These are phyloP conservation scores for Xylaria sp. DNA, from an alignment of 2,329 filamentous ascomycete genomes.

Conservation along the genomic window DNA sequence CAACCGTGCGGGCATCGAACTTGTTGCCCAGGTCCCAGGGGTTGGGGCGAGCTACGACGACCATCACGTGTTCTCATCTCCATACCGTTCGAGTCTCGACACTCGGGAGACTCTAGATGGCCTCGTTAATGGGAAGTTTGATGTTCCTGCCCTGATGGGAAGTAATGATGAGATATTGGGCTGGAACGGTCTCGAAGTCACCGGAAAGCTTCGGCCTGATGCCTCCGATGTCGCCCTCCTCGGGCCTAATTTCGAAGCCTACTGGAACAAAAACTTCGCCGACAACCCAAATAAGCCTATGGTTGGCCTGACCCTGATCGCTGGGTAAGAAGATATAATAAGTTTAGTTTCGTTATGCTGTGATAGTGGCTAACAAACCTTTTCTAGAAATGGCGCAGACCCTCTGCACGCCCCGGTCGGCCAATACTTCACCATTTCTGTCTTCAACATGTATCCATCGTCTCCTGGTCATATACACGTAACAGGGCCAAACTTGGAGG, in stretches of 20 bases:
- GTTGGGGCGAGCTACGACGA: neutral
- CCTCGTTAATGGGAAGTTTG: neutral
- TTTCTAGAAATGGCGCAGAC: neutral
- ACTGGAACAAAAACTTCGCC: slow-evolving; percentile 1
- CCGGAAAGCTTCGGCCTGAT: slow-evolving; percentile 11
- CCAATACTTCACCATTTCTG: slow-evolving; percentile 5
- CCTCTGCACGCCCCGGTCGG: neutral
- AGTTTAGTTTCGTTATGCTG: neutral
- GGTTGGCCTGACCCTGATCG: neutral
- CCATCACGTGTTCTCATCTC: neutral
- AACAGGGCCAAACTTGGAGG: slow-evolving; percentile 1
- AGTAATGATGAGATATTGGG: slow-evolving; percentile 8
- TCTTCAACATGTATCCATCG: slow-evolving; percentile 4
- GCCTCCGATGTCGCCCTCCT: slow-evolving; percentile 6
- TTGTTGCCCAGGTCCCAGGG: neutral
- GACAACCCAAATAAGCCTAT: slow-evolving; percentile 45
- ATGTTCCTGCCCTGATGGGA: neutral
- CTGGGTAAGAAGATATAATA: neutral
- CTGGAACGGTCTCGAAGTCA: slow-evolving; percentile 17
- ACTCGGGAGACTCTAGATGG: slow-evolving; percentile 5
- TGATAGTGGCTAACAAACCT: neutral
- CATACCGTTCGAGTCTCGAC: slow-evolving; percentile 7
- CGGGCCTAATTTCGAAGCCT: neutral
- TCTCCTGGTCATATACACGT: slow-evolving; percentile 13
- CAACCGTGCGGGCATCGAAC: neutral